Base-by-base conservation (phyloP, 306 rosid species). In the Fragaria nilgerrensis region DNA sequence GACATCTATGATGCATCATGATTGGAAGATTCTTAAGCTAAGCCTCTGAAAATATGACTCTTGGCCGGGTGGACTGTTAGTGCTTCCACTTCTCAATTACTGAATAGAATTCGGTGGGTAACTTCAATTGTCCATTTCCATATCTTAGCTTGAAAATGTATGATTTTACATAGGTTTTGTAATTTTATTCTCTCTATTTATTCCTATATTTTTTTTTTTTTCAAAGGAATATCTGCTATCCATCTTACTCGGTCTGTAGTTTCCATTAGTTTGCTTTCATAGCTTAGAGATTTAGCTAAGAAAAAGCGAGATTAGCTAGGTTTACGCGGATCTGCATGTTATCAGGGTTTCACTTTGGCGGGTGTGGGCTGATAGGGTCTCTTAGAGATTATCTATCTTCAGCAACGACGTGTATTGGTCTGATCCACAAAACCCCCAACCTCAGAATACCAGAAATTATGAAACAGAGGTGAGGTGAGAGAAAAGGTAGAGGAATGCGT, bases 31-130 rank as follows among this genome's bases (percentile, higher is more conserved):
- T 66, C 56, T 43, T 55, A 32, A 87, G 94, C 96, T 32, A 96
- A 87, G 86, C 98, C 98, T 58, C 81, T 96, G 83, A 82, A 78
- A 82, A 75, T 58, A 73, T 89, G 89, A 88, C 72, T 45, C 78
- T 23, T 3, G 37, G 34, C 3, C 34, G 34, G 20, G 64, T 25
- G 19, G 23, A 43, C 0, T 9, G 41, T 37, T 23, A 16, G 65
- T 34, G 20, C 66, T 78, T 68, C n/a, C 29, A 25, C 22, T 73
- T 72, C 77, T 17, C 3, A 14, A 29, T 29, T 29, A 29, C 34
- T 29, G 34, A 29, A 29, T 29, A 29, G 34, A 29, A 29, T 29
- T 29, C 3, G 34, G 34, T 4, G 43, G 50, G 68, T 62, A 62
- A 15, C 68, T 63, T 29, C 22, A 29, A 5, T 63, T 15, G n/a